Evolutionary conservation across 495 filamentous ascomycete species (phyloP).

Genomic region (Stereocaulon alpinum): DNA sequence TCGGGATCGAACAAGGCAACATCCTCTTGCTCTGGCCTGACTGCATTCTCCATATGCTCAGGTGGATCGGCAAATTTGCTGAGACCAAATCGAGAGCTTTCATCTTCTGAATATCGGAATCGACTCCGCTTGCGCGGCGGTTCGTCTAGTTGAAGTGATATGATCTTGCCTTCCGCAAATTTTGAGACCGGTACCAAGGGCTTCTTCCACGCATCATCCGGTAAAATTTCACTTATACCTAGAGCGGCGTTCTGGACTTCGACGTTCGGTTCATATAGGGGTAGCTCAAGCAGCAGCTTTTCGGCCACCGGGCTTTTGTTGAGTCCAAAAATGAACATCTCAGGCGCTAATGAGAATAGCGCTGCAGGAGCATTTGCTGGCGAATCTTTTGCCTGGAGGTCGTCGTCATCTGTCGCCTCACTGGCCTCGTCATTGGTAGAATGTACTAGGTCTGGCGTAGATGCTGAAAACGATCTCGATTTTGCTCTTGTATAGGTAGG

Average conservation of each 20-base stretch:
- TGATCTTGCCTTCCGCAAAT: slow-evolving; percentile 72
- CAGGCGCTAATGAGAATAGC: slow-evolving; percentile 70
- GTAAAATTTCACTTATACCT: slow-evolving; percentile 45
- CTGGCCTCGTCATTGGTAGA: slow-evolving; percentile 50
- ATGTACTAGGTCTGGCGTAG: slow-evolving; percentile 62
- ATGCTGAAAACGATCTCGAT: slow-evolving; percentile 31
- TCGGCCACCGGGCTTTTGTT: slow-evolving; percentile 65
- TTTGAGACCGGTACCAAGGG: slow-evolving; percentile 78
- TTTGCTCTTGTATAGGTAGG: slow-evolving; percentile 10
- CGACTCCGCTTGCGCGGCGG: slow-evolving; percentile 67
- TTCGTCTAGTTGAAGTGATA: slow-evolving; percentile 39
- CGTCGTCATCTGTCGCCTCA: slow-evolving; percentile 39
- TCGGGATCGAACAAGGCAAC: slow-evolving; percentile 85
- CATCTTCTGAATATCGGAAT: slow-evolving; percentile 65
- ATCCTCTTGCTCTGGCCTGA: slow-evolving; percentile 60
- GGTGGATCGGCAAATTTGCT: slow-evolving; percentile 12
- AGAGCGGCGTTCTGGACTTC: slow-evolving; percentile 45
- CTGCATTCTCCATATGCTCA: slow-evolving; percentile 30
- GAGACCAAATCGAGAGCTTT: slow-evolving; percentile 34
- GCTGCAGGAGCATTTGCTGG: slow-evolving; percentile 50
- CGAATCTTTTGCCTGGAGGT: slow-evolving; percentile 29
- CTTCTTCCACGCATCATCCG: slow-evolving; percentile 62
- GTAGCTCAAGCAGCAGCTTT: slow-evolving; percentile 76
- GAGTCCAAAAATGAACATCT: slow-evolving; percentile 72
- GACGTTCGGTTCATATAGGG: slow-evolving; percentile 61